A percentile compares a stretch with the other conserved stretches of the same genome.
Evolutionary conservation across 1,139 yeast genomes (phyloP).

Genomic region (Magnusiomyces sp.): DNA sequence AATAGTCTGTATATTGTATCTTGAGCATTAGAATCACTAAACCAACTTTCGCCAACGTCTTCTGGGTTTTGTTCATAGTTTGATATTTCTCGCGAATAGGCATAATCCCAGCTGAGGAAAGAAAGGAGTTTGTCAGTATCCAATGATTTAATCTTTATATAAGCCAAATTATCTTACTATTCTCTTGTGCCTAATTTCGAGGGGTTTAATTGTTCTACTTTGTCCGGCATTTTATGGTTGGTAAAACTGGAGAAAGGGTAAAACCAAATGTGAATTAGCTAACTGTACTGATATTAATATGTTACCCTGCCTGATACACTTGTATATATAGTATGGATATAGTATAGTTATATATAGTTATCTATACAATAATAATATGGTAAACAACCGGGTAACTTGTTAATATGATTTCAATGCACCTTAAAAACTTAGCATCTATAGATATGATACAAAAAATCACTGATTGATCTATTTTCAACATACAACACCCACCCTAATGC

Average conservation of each 20-base stretch:
- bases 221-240: slow-evolving; percentile 3
- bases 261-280: too few species aligned
- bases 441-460: too few species aligned
- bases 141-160: slow-evolving; percentile 16
- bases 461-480: too few species aligned
- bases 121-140: background rate
- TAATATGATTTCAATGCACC: too few species aligned
- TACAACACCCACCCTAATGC: too few species aligned
- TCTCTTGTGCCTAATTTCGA: slow-evolving; percentile 73
- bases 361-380: background rate
- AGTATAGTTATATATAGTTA: background rate
- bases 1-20: slow-evolving; percentile 65
- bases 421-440: too few species aligned
- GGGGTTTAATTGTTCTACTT: slow-evolving; percentile 37
- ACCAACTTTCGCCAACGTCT: slow-evolving; percentile 96
- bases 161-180: slow-evolving; percentile 45
- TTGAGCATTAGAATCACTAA: slow-evolving; percentile 88
- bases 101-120: slow-evolving; percentile 59
- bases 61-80: slow-evolving; percentile 65
- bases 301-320: too few species aligned
- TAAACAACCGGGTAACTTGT: too few species aligned
- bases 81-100: slow-evolving; percentile 60
- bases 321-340: background rate
- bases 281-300: too few species aligned
- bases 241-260: too few species aligned